Percentiles rank a stretch among this genome's conserved stretches.
Conservation (phyloP, 2,329 filamentous ascomycete species). For the Aspergillus pseudonomiae region DNA sequence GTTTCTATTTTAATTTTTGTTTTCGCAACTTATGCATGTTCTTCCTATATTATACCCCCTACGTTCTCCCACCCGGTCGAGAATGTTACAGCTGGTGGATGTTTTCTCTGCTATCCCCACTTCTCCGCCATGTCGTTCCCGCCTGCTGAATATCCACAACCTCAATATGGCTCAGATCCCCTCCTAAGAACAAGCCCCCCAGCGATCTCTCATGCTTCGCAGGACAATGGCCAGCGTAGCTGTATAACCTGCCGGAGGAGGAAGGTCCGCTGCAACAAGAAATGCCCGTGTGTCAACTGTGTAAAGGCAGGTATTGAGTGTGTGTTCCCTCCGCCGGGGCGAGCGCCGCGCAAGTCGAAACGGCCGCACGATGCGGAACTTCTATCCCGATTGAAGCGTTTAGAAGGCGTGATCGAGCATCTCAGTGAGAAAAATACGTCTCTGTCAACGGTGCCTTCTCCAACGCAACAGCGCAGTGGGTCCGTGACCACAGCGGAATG, state of each 20-base stretch:
- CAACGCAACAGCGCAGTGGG: constrained; percentile 14
- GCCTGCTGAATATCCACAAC: constrained; percentile 11
- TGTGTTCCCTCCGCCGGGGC: constrained; percentile 63
- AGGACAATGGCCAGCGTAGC: constrained; percentile 43
- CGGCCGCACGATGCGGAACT: constrained; percentile 64
- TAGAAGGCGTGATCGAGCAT: constrained; percentile 65
- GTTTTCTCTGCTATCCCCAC: constrained; percentile 1
- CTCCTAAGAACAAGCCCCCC: constrained; percentile 6
- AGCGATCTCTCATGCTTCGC: constrained; percentile 11
- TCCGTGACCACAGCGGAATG: background rate
- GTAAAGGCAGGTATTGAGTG: constrained; percentile 58
- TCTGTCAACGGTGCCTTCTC: constrained; percentile 10
- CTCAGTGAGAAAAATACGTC: constrained; percentile 53
- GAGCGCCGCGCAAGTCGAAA: constrained; percentile 61
- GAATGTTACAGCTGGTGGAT: constrained; percentile 17
- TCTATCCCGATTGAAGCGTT: constrained; percentile 57
- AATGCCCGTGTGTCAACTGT: constrained; percentile 53
- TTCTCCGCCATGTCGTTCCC: constrained; percentile 23
- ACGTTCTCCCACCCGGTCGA: constrained; percentile 2
- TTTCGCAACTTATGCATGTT: background rate
- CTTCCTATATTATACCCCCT: background rate
- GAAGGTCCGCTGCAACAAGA: constrained; percentile 54
- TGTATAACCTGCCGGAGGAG: constrained; percentile 52
- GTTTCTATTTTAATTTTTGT: constrained; percentile 6
- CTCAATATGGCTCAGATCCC: constrained; percentile 10